Evolutionary conservation across 2,329 filamentous ascomycete species (phyloP).

Genomic region (Trichoderma atrobrunneum): DNA sequence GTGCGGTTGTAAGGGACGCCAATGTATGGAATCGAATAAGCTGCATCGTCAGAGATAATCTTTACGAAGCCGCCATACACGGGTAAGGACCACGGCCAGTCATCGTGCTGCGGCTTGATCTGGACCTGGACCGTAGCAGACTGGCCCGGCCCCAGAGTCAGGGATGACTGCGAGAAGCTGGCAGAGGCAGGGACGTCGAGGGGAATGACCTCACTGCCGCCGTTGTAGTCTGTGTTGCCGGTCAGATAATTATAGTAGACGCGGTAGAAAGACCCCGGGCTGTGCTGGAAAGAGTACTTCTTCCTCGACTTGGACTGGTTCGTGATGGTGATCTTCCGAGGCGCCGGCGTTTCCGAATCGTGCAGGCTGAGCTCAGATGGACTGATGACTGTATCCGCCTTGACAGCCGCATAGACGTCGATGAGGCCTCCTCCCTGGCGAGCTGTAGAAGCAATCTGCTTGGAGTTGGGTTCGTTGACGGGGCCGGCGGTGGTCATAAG

Average conservation of each 20-base stretch:
- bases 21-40: conserved; percentile 2
- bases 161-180: neutral
- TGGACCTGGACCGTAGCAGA: neutral
- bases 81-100: neutral
- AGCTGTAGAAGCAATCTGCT: neutral
- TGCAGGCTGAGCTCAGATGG: neutral
- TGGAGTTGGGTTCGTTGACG: neutral
- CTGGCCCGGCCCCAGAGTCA: neutral
- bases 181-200: neutral
- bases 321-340: conserved; percentile 9
- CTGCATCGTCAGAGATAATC: neutral
- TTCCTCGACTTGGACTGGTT: conserved; percentile 6
- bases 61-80: conserved; percentile 2
- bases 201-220: neutral
- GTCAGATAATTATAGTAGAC: neutral
- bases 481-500: neutral
- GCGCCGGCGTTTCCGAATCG: neutral
- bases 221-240: neutral
- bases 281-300: neutral
- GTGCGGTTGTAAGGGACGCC: neutral
- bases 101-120: neutral
- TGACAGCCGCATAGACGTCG: conserved; percentile 1
- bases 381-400: neutral
- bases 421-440: conserved; percentile 11
- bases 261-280: neutral